Evolutionary conservation across 1,284 basidiomycete species (phyloP).

Genomic region (Apiotrichum akiyoshidainum): DNA sequence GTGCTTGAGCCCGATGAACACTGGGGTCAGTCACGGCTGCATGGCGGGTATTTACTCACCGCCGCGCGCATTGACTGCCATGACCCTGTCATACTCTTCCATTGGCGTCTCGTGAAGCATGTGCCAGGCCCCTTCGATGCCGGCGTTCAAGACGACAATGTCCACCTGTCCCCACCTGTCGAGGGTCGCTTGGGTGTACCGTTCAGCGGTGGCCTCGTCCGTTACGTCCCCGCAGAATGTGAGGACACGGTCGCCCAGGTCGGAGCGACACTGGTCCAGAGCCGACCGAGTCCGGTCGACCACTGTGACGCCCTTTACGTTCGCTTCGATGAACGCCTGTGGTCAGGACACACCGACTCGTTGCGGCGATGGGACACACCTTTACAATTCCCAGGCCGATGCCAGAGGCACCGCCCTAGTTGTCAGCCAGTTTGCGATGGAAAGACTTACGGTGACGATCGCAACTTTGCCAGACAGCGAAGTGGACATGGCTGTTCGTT

Average conservation of each 20-base stretch:
- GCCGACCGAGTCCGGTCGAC: slow-evolving; percentile 14
- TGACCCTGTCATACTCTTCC: slow-evolving; percentile 20
- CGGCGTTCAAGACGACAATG: slow-evolving; percentile 20
- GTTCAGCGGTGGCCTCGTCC: slow-evolving; percentile 9
- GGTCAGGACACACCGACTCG: no score
- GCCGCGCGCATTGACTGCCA: slow-evolving; percentile 19
- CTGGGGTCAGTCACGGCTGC: slow-evolving; percentile 5
- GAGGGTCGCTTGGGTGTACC: slow-evolving; percentile 12
- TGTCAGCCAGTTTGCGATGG: neutral
- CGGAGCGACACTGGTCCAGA: neutral
- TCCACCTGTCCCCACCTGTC: slow-evolving; percentile 24
- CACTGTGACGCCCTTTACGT: slow-evolving; percentile 19
- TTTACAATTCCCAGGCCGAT: slow-evolving; percentile 22
- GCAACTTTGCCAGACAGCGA: slow-evolving; percentile 13
- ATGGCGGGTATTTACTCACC: slow-evolving; percentile 15
- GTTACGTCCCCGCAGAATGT: slow-evolving; percentile 16
- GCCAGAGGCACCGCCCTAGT: slow-evolving; percentile 22
- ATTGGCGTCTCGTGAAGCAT: slow-evolving; percentile 17
- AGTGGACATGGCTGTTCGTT: neutral
- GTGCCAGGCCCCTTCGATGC: slow-evolving; percentile 16
- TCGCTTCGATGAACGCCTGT: slow-evolving; percentile 18
- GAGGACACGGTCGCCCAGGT: slow-evolving; percentile 9
- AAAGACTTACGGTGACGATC: slow-evolving; percentile 8
- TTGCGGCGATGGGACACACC: neutral
- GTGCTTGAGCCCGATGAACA: slow-evolving; percentile 30